Conservation (phyloP, 1,139 yeast genomes). For the Magnusiomyces paraingens region DNA sequence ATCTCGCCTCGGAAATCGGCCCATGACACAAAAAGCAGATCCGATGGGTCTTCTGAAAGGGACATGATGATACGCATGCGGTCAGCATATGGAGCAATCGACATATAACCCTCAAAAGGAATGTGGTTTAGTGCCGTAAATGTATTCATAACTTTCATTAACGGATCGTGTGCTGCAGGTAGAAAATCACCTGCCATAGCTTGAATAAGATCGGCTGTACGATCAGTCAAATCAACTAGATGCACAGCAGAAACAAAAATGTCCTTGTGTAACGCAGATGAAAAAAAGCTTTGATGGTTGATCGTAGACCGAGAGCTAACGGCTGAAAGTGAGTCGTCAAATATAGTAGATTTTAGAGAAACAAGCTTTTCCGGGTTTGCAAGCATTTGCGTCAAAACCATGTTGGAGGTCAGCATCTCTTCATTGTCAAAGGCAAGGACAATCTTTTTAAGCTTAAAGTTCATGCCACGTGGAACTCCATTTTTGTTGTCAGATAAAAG, state of each 20-base stretch:
- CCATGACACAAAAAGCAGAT: constrained; percentile 20
- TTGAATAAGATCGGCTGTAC: constrained; percentile 63
- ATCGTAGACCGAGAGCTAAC: constrained; percentile 20
- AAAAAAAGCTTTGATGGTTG: constrained; percentile 28
- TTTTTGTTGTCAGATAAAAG: constrained; percentile 4
- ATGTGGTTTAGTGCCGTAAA: constrained; percentile 48
- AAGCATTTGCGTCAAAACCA: constrained; percentile 33
- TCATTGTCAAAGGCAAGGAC: constrained; percentile 23
- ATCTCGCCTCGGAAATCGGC: constrained; percentile 15
- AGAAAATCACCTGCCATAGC: constrained; percentile 43
- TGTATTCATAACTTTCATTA: constrained; percentile 47
- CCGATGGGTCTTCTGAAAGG: constrained; percentile 13
- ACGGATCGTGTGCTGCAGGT: constrained; percentile 40
- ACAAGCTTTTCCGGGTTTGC: constrained; percentile 26
- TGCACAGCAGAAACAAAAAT: constrained; percentile 49
- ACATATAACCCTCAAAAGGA: constrained; percentile 46
- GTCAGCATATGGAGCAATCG: constrained; percentile 43
- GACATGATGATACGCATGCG: constrained; percentile 28
- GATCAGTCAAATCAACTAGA: constrained; percentile 52
- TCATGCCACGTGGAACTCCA: constrained; percentile 2
- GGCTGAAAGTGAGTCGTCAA: constrained; percentile 19
- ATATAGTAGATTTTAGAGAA: constrained; percentile 21
- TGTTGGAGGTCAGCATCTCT: constrained; percentile 25
- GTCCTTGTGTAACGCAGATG: constrained; percentile 22
- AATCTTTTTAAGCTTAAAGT: constrained; percentile 17